Conservation (phyloP, 2,329 filamentous ascomycete species). For the Pseudocercospora macadamiae region DNA sequence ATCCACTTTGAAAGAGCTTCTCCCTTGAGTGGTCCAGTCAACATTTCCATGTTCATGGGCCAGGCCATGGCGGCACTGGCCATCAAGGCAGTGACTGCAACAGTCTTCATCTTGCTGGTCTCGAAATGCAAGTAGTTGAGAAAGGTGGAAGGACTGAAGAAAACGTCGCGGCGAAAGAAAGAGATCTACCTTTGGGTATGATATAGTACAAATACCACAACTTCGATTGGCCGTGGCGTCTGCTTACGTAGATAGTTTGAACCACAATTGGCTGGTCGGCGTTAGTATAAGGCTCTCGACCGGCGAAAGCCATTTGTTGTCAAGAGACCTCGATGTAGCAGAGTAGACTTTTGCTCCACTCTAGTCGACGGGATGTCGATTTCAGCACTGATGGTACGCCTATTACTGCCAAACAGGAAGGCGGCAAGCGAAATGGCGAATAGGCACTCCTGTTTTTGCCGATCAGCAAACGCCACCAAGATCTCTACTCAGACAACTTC, state of each 20-base stretch:
- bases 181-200: too few relatives aligned
- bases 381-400: background rate
- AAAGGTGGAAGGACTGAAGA: background rate
- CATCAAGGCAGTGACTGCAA: background rate
- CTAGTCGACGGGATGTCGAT: background rate
- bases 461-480: background rate
- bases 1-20: background rate
- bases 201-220: background rate
- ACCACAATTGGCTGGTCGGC: background rate
- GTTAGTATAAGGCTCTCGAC: background rate
- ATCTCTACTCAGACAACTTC: background rate
- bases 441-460: background rate
- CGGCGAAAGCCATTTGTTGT: background rate
- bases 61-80: conserved; percentile 1
- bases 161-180: too few relatives aligned
- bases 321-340: conserved; percentile 1
- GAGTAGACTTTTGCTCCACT: background rate
- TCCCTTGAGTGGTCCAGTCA: background rate
- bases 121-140: too few relatives aligned
- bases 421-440: background rate
- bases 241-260: background rate
- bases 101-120: background rate
- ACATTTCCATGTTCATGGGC: conserved; percentile 5
- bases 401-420: background rate
- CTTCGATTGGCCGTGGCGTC: conserved; percentile 1